phyloP scores from a whole-genome alignment of 2,329 filamentous ascomycete species.

The Aspergillus fructus region DNA sequence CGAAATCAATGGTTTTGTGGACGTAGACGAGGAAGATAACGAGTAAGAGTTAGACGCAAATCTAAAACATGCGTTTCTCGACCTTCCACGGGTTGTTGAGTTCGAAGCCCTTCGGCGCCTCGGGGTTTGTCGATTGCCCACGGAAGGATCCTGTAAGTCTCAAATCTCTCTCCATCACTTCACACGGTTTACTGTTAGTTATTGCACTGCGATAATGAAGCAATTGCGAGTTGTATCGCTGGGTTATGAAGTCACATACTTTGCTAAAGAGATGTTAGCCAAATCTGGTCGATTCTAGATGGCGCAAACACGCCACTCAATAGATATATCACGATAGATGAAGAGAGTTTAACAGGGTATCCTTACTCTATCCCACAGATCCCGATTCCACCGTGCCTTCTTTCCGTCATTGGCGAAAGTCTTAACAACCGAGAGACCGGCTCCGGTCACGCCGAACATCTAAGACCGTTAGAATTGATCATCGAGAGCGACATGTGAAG shows the following conservation, averaged over 20 bases:
- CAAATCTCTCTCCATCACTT: conserved; percentile 68
- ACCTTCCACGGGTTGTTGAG: conserved; percentile 69
- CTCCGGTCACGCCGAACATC: conserved; percentile 63
- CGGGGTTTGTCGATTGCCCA: conserved; percentile 60
- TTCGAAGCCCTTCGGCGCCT: conserved; percentile 63
- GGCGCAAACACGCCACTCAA: neutral
- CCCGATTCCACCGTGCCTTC: conserved; percentile 58
- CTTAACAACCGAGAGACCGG: conserved; percentile 57
- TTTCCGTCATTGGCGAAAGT: conserved; percentile 65
- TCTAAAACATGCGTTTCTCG: conserved; percentile 44
- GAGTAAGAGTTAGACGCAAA: conserved; percentile 13
- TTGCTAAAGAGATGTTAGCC: conserved; percentile 52
- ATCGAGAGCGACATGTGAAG: neutral
- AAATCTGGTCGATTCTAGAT: conserved; percentile 16
- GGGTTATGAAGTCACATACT: conserved; percentile 42
- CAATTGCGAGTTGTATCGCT: neutral
- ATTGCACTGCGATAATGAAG: conserved; percentile 12
- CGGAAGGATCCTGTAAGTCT: conserved; percentile 61
- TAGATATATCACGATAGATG: neutral
- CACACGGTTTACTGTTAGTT: conserved; percentile 19
- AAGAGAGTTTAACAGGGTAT: neutral
- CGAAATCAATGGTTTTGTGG: conserved; percentile 15
- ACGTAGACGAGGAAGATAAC: conserved; percentile 17
- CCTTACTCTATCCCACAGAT: conserved; percentile 65
- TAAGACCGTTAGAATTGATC: conserved; percentile 32